These are phyloP conservation scores for Scedosporium boydii DNA, from an alignment of 2,329 filamentous ascomycete genomes.

Conservation along the genomic window DNA sequence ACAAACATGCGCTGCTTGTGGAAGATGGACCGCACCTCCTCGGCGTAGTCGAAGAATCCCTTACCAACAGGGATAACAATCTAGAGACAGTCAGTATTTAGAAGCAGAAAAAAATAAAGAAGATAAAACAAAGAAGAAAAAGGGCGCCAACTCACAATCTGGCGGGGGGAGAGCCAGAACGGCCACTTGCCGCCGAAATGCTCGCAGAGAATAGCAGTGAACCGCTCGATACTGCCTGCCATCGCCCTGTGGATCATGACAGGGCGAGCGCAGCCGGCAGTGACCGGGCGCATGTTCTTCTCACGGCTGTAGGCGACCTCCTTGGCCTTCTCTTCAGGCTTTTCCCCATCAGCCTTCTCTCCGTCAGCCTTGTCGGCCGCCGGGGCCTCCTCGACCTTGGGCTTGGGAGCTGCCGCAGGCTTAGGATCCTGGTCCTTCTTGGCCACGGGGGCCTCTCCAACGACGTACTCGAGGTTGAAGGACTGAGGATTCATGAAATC, in stretches of 20 bases:
- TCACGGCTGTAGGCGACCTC: constrained; percentile 28
- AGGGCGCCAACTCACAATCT: constrained; percentile 39
- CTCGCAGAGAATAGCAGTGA: constrained; percentile 69
- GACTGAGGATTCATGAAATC: constrained; percentile 64
- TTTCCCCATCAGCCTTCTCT: constrained; percentile 17
- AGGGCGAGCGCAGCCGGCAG: constrained; percentile 64
- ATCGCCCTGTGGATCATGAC: constrained; percentile 86
- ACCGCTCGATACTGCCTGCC: constrained; percentile 55
- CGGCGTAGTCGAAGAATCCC: constrained; percentile 61
- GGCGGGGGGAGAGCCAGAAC: constrained; percentile 79
- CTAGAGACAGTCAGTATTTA: constrained; percentile 18
- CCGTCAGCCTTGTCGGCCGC: constrained; percentile 8
- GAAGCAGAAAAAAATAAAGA: background rate
- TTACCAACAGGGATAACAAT: constrained; percentile 66
- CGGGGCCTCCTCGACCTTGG: constrained; percentile 25
- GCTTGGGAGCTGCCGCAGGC: constrained; percentile 13
- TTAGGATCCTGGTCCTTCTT: constrained; percentile 19
- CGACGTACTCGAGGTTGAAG: constrained; percentile 82
- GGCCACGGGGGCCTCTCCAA: constrained; percentile 27
- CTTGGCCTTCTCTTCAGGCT: constrained; percentile 30
- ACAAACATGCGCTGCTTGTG: constrained; percentile 59
- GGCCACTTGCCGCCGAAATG: constrained; percentile 85
- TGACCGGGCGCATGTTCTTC: constrained; percentile 37
- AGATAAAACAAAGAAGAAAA: background rate
- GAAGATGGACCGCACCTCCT: constrained; percentile 62